These are phyloP conservation scores for Vitis labrusca DNA, from an alignment of 164 flowering plant species.

Conservation along the genomic window DNA sequence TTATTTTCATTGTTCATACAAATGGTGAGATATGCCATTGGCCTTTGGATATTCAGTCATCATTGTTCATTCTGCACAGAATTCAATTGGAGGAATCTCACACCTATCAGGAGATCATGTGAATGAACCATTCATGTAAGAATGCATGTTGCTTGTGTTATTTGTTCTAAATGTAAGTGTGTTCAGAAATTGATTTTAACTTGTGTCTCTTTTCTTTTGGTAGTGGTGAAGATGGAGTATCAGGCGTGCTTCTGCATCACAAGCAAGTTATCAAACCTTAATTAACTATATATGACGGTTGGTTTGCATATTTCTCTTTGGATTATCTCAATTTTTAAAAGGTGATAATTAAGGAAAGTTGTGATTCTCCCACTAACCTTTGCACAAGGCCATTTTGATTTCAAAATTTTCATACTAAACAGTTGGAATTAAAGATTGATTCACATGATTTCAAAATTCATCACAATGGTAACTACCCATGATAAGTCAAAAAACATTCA, in stretches of 20 bases:
- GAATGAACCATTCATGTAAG: slow-evolving; percentile 88
- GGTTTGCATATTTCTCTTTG: slow-evolving; percentile 54
- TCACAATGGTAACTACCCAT: no score
- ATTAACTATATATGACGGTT: slow-evolving; percentile 47
- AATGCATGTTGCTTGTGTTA: slow-evolving; percentile 3
- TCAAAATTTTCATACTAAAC: no score
- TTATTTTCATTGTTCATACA: neutral
- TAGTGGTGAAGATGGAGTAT: slow-evolving; percentile 88
- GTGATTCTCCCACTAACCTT: neutral
- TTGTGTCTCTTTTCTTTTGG: slow-evolving; percentile 18
- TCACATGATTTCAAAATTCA: no score
- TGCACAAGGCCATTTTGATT: no score
- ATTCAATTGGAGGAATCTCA: slow-evolving; percentile 88
- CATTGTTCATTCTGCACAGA: slow-evolving; percentile 42
- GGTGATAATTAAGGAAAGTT: neutral
- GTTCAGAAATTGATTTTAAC: neutral
- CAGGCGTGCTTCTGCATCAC: slow-evolving; percentile 97
- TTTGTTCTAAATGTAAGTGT: neutral
- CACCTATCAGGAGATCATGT: slow-evolving; percentile 86
- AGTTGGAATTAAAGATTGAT: no score
- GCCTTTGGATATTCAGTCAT: slow-evolving; percentile 8
- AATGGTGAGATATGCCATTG: neutral
- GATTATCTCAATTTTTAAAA: slow-evolving; percentile 19
- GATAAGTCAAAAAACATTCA: no score
- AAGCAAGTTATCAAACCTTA: slow-evolving; percentile 80